Evolutionary conservation across 805 yeast species (phyloP).

Genomic region (Candida tibetensis): DNA sequence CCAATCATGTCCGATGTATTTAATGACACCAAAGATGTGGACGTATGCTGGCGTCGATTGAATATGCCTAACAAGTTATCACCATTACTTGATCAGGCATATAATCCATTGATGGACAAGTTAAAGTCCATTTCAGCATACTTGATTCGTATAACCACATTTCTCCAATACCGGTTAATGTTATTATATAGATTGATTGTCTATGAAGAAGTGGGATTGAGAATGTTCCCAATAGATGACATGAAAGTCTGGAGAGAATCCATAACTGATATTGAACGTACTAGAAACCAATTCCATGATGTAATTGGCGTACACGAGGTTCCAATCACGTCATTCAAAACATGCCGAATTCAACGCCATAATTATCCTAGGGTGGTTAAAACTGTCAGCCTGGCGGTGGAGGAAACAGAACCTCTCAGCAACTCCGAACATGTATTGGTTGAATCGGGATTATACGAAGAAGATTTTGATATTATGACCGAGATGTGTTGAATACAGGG

Average conservation of each 20-base stretch:
- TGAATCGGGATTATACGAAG: constrained; percentile 1
- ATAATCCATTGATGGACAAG: constrained; percentile 11
- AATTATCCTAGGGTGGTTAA: constrained; percentile 9
- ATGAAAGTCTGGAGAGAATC: constrained; percentile 26
- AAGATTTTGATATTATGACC: constrained; percentile 1
- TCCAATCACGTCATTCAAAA: constrained; percentile 15
- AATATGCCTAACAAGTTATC: constrained; percentile 12
- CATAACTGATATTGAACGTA: constrained; percentile 22
- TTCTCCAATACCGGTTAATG: constrained; percentile 26
- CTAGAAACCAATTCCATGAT: constrained; percentile 21
- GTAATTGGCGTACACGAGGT: constrained; percentile 23
- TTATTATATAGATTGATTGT: constrained; percentile 30
- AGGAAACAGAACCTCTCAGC: neutral
- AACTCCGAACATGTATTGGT: neutral
- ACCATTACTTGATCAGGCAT: constrained; percentile 7
- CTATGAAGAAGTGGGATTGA: constrained; percentile 16
- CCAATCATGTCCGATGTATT: constrained; percentile 40
- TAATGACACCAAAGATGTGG: constrained; percentile 19
- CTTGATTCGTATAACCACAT: constrained; percentile 29
- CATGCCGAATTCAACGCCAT: constrained; percentile 6
- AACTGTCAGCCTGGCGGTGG: neutral
- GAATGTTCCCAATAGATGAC: constrained; percentile 16
- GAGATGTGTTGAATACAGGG: too few relatives aligned
- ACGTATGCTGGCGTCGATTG: constrained; percentile 20
- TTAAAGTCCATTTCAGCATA: constrained; percentile 26